Conservation (phyloP, 1,139 yeast species). For the Suhomyces anneliseae region DNA sequence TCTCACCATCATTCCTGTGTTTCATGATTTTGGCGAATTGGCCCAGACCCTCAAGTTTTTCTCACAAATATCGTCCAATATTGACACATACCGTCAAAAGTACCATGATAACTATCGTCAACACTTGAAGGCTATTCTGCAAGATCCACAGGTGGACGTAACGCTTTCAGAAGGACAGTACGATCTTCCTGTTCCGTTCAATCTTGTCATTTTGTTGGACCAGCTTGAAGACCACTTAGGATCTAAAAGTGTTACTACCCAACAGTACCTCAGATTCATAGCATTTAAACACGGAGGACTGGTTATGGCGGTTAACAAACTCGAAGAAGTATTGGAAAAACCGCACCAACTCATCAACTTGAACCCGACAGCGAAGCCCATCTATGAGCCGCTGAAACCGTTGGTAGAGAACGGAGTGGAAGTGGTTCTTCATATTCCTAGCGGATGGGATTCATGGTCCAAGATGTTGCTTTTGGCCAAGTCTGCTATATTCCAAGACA, state of each 20-base stretch:
- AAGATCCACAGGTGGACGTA: slow-evolving; percentile 1
- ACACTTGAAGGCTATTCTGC: slow-evolving; percentile 8
- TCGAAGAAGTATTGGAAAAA: slow-evolving; percentile 5
- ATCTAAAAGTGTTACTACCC: slow-evolving; percentile 31
- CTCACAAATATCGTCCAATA: slow-evolving; percentile 4
- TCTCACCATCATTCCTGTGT: slow-evolving; percentile 17
- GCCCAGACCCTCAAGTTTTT: slow-evolving; percentile 16
- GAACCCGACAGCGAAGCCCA: slow-evolving; percentile 8
- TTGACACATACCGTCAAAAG: neutral
- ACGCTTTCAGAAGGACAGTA: slow-evolving; percentile 17
- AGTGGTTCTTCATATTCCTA: slow-evolving; percentile 42
- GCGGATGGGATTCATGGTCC: slow-evolving; percentile 51
- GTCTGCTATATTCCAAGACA: slow-evolving; percentile 17
- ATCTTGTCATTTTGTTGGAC: slow-evolving; percentile 21
- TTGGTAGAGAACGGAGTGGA: slow-evolving; percentile 3
- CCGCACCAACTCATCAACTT: slow-evolving; percentile 2
- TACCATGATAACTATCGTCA: slow-evolving; percentile 1
- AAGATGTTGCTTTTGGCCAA: slow-evolving; percentile 48
- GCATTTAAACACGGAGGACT: slow-evolving; percentile 46
- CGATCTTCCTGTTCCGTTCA: slow-evolving; percentile 22
- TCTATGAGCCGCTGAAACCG: slow-evolving; percentile 9
- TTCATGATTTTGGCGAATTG: slow-evolving; percentile 14
- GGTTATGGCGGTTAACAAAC: slow-evolving; percentile 23
- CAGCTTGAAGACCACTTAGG: slow-evolving; percentile 20
- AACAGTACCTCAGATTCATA: slow-evolving; percentile 54